Base-by-base conservation (phyloP, 257 asterid species). In the Asclepias syriaca region DNA sequence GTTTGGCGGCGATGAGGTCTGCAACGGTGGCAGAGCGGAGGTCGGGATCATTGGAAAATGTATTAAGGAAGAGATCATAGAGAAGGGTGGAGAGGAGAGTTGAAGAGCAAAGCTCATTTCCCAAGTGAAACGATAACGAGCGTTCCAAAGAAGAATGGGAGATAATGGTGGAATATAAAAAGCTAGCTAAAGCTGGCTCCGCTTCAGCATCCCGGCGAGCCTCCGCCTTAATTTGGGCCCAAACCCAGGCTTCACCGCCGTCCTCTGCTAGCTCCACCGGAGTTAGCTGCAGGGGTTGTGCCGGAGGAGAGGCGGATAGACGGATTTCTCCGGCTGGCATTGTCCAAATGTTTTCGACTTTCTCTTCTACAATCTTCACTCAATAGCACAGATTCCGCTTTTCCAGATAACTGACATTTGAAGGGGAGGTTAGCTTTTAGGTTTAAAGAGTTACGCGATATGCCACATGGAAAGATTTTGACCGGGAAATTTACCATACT, bases 111-210 rank as follows among this genome's bases (percentile, higher is more conserved):
- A 93, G 96, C 90, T 91, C 89, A 81, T 93, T 93, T 0, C 92
- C 98, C 66, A 93, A 72, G 77, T 91, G 96, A 74, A 93, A 93
- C 24, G 97, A 86, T 48, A 93, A 86, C 0, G 97, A 91, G 19
- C 96, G 92, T 68, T 89, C 96, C 24, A 93, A 73, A 9, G 96
- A 93, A 53, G 96, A 79, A 85, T 93, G 98, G 68, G 97, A 80
- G 15, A 93, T 87, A 76, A 93, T 87, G 5, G 96, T 91, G 40
- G 97, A 88, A 83, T 89, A 91, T 54, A 93, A 66, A 80, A 87
- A 91, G 79, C 97, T 91, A 55, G 96, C 96, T 11, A 91, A 79
- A 65, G 96, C 96, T 49, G 98, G 97, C 83, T 93, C 97, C 4
- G 89, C 85, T 24, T 93, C 97, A 21, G 98, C 96, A 68, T 93